Percentiles rank a stretch among this genome's conserved stretches.
These are phyloP conservation scores for Mixia osmundae DNA, from an alignment of 1,284 basidiomycete genomes.

Conservation along the genomic window DNA sequence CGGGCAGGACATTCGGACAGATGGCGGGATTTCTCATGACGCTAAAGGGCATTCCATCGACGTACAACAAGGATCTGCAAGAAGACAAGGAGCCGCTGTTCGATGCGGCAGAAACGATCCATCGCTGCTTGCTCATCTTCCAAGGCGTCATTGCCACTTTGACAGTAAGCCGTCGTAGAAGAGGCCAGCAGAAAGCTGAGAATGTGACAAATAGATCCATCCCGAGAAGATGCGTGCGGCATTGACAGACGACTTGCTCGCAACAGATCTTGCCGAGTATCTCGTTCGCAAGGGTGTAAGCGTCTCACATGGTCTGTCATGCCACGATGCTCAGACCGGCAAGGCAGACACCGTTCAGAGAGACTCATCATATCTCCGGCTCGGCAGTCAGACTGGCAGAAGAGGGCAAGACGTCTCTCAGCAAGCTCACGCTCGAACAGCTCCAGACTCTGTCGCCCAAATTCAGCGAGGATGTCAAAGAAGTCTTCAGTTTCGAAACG, in stretches of 20 bases:
- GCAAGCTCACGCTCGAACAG: conserved; percentile 55
- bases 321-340: background rate
- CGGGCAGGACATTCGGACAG: conserved; percentile 79
- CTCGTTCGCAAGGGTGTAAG: conserved; percentile 88
- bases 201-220: conserved; percentile 36
- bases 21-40: conserved; percentile 99
- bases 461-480: conserved; percentile 49
- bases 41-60: conserved; percentile 86
- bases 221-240: conserved; percentile 69
- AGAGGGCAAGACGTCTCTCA: conserved; percentile 49
- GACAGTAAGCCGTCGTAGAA: conserved; percentile 32
- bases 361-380: conserved; percentile 94
- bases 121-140: conserved; percentile 73
- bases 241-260: conserved; percentile 86
- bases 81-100: conserved; percentile 97
- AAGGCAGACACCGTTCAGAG: conserved; percentile 56
- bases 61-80: conserved; percentile 97
- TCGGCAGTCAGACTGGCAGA: conserved; percentile 87
- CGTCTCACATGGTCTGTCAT: no score
- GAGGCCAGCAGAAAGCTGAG: background rate
- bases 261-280: conserved; percentile 92
- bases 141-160: conserved; percentile 84
- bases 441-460: conserved; percentile 48
- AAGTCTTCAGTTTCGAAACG: conserved; percentile 75
- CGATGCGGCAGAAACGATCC: conserved; percentile 72